Evolutionary conservation across 768 basidiomycete species (phyloP).

Genomic region (Mycena filopes): DNA sequence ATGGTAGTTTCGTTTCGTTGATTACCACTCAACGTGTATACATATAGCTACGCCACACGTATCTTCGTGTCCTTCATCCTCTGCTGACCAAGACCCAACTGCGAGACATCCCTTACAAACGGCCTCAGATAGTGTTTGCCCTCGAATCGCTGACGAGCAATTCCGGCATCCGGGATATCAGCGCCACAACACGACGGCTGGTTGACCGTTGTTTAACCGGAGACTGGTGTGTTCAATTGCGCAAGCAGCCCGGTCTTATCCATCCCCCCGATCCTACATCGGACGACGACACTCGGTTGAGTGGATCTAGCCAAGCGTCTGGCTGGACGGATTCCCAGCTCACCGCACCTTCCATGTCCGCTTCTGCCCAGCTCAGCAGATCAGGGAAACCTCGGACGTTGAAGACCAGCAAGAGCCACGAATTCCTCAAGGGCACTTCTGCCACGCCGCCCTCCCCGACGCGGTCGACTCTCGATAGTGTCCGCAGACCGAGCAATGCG

Average conservation of each 20-base stretch:
- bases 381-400: constrained; percentile 54
- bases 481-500: constrained; percentile 52
- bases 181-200: constrained; percentile 87
- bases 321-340: constrained; percentile 40
- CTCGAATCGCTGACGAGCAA: constrained; percentile 83
- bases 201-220: constrained; percentile 91
- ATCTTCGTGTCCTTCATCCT: constrained; percentile 95
- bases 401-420: constrained; percentile 75
- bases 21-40: constrained; percentile 13
- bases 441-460: constrained; percentile 40
- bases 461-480: constrained; percentile 44
- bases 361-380: constrained; percentile 48
- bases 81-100: constrained; percentile 95
- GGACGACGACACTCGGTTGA: constrained; percentile 34
- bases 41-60: constrained; percentile 89
- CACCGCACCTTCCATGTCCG: constrained; percentile 39
- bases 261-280: constrained; percentile 34
- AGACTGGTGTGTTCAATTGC: constrained; percentile 85
- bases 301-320: constrained; percentile 23
- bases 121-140: constrained; percentile 85
- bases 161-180: constrained; percentile 82
- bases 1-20: no score
- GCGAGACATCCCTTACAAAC: constrained; percentile 87
- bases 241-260: constrained; percentile 47
- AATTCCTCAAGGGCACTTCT: constrained; percentile 56